A percentile compares a stretch with the other conserved stretches of the same genome.
phyloP scores from a whole-genome alignment of 2,329 filamentous ascomycete species.

The Cercospora sp. region DNA sequence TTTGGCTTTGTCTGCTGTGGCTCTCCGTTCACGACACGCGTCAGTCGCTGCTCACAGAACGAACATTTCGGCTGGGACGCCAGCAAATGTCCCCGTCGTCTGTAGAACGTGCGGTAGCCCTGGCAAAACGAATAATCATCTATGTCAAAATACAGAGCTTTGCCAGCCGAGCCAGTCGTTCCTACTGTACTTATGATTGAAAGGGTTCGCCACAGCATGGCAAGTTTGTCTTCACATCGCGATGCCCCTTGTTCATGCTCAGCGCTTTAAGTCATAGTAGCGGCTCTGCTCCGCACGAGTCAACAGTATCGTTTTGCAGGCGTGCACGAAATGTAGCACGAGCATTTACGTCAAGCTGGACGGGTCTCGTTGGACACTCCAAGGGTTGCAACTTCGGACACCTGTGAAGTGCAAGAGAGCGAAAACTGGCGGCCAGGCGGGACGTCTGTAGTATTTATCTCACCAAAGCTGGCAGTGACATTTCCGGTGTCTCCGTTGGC shows the following conservation, averaged over 20 bases:
- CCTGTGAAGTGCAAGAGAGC: neutral
- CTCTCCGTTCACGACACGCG: neutral
- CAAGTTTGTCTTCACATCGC: neutral
- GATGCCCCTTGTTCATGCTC: neutral
- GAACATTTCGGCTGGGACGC: neutral
- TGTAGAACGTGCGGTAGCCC: neutral
- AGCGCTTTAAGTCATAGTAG: neutral
- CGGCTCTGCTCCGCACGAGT: neutral
- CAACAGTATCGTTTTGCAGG: neutral
- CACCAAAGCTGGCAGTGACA: neutral
- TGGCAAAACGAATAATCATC: neutral
- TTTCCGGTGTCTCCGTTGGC: neutral
- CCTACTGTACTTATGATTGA: neutral
- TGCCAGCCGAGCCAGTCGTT: neutral
- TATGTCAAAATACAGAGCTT: neutral
- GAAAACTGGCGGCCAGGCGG: neutral
- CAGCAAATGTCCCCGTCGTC: neutral
- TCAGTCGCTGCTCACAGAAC: neutral
- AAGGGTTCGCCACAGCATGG: neutral
- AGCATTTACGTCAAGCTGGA: neutral
- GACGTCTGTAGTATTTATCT: neutral
- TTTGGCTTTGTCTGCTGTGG: neutral
- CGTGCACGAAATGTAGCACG: neutral
- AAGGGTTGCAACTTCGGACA: neutral
- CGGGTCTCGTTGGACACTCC: neutral